Evolutionary conservation across 306 rosid species (phyloP), one percentile per base, ranked within the genome.

Genomic region (Begonia masoniana): DNA sequence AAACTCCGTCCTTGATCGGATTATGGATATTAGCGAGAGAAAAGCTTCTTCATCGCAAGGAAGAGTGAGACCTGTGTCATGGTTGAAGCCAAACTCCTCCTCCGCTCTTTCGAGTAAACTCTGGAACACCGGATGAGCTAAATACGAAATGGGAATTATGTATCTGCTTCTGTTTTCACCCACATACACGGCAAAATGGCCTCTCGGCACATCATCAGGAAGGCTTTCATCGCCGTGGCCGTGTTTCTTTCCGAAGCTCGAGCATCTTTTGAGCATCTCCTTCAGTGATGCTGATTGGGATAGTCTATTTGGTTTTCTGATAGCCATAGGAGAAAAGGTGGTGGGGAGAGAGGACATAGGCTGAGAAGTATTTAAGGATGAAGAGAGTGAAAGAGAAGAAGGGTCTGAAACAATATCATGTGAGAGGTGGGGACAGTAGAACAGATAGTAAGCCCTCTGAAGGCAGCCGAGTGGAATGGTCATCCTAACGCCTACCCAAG

Each of bases 31-130:
- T 70, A 91, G 41, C 52, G 91, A 77, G 60, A 66, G 73, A 61
- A 91, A 91, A 52, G 53, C 75, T 50, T 59, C 81, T 70, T 86
- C 96, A 42, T 91, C 93, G 54, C 99, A 91, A 43, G 99, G 99
- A 57, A 91, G 77, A 12, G 94, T 91, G 21, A 91, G 76, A 0
- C 99, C 99, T 88, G 72, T 86, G 60, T 81, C 88, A 57, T 77
- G 99, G 61, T 63, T 70, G 66, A 86, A 91, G 21, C 99, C 99
- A 68, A 73, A 91, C 76, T 91, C 99, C 64, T 91, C 99, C 51
- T 79, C 99, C 24, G 99, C 88, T 60, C 82, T 78, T 17, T 72
- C 82, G 23, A 91, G 82, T 21, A 91, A 68, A 35, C 41, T 79
- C 64, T 86, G 92, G 59, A 91, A 86, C 78, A 70, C 81, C 0